phyloP scores from a whole-genome alignment of 306 rosid genomes.

The Luffa acutangula region DNA sequence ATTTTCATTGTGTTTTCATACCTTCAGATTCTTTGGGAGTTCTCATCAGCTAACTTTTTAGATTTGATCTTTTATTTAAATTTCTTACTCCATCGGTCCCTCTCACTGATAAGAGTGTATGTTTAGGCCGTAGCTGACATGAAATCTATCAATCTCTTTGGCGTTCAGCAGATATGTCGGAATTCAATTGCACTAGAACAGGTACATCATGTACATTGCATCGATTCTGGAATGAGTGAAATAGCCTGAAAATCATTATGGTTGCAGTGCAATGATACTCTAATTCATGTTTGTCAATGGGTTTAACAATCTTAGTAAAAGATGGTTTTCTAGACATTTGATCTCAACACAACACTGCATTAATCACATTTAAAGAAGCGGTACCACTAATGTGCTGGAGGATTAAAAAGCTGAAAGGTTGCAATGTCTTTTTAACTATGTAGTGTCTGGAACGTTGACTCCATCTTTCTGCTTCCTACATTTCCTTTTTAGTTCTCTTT shows the following conservation, averaged over 20 bases:
- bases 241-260: neutral
- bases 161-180: conserved; percentile 98
- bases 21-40: neutral
- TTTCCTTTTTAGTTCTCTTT: neutral
- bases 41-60: neutral
- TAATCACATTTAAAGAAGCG: neutral
- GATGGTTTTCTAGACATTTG: neutral
- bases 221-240: neutral
- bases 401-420: neutral
- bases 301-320: neutral
- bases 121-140: conserved; percentile 83
- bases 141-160: conserved; percentile 87
- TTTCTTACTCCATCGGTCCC: neutral
- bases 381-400: neutral
- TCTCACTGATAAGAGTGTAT: conserved; percentile 2
- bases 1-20: neutral
- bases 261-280: neutral
- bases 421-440: neutral
- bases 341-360: neutral
- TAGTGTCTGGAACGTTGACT: neutral
- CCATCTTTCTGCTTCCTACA: neutral
- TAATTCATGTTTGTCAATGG: neutral
- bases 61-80: neutral
- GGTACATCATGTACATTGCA: conserved; percentile 31
- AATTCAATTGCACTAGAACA: conserved; percentile 94